A percentile compares a stretch with the other conserved stretches of the same genome.
phyloP scores from a whole-genome alignment of 257 asterid genomes.

The Agastache rugosa region DNA sequence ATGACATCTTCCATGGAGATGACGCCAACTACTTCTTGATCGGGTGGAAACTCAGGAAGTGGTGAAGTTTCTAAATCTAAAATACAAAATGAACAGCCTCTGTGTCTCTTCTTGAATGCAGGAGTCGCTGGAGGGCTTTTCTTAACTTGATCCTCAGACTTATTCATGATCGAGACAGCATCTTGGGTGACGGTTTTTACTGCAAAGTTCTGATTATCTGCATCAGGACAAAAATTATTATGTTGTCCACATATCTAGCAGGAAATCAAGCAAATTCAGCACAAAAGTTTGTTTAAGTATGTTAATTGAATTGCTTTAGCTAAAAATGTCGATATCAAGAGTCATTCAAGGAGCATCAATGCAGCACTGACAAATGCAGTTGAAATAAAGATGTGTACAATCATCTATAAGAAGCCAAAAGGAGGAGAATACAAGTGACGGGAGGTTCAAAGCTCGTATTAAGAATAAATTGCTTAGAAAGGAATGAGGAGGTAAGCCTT shows the following conservation, averaged over 20 bases:
- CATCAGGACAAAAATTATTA: slow-evolving; percentile 23
- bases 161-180: slow-evolving; percentile 42
- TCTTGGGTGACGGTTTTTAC: slow-evolving; percentile 46
- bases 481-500: slow-evolving; percentile 15
- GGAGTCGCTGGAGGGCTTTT: slow-evolving; percentile 82
- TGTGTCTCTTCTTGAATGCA: slow-evolving; percentile 91
- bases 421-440: not conserved
- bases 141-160: slow-evolving; percentile 60
- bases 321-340: slow-evolving; percentile 2
- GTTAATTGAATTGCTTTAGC: slow-evolving; percentile 18
- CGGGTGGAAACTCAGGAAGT: slow-evolving; percentile 77
- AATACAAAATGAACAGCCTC: slow-evolving; percentile 94
- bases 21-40: slow-evolving; percentile 90
- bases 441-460: slow-evolving; percentile 2
- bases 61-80: slow-evolving; percentile 81
- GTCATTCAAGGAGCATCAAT: slow-evolving; percentile 11
- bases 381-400: not conserved
- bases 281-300: not conserved
- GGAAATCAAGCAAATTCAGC: slow-evolving; percentile 6
- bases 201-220: slow-evolving; percentile 55
- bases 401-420: not conserved
- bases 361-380: not conserved
- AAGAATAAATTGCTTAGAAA: not conserved
- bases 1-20: slow-evolving; percentile 98
- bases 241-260: not conserved